Evolutionary conservation across 1,284 basidiomycete genomes (phyloP), one percentile per base, ranked within the genome.

Genomic region (Apiotrichum porosum): DNA sequence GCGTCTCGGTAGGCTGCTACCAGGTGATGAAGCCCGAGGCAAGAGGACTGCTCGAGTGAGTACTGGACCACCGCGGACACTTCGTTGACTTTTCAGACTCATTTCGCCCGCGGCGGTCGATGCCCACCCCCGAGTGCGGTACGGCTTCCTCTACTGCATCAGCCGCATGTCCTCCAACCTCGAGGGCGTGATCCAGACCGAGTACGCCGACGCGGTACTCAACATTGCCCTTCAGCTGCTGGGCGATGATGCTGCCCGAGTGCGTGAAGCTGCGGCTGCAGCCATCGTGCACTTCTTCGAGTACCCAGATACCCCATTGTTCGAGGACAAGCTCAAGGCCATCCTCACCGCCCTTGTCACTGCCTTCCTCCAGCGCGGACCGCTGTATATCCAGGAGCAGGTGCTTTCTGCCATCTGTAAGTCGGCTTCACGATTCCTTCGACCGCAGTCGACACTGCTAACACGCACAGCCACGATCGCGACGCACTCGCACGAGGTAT

Each of bases 241-340:
- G 3, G 82, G 85, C 58, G 86, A 85, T 44, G 82, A 83, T 4
- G 84, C 88, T 61, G 77, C 84, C 37, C 73, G 88, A 24, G 87
- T 91, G 0, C 86, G 88, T 52, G 78, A 86, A 0, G 88, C 91
- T 58, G 86, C 88, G 0, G 86, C 86, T 0, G 84, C 88, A 0
- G 86, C 86, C 0, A 76, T 90, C n/a, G 87, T 89, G 62, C 90
- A 90, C 68, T 90, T 90, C 71, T 91, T 86, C 69, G 84, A 89
- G 65, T 84, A 84, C 32, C 84, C 86, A 26, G 83, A 82, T 56
- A 77, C 81, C n/a, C 79, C 84, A 17, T 82, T 80, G 0, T 78
- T 88, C 3, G 60, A 84, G 1, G 83, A 83, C 0, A 87, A 86
- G 65, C 79, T 91, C 14, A 86, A 51, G 33, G 21, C 41, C 1